These are phyloP conservation scores for Acorus gramineus DNA, from an alignment of 106 monocot genomes.

Conservation along the genomic window DNA sequence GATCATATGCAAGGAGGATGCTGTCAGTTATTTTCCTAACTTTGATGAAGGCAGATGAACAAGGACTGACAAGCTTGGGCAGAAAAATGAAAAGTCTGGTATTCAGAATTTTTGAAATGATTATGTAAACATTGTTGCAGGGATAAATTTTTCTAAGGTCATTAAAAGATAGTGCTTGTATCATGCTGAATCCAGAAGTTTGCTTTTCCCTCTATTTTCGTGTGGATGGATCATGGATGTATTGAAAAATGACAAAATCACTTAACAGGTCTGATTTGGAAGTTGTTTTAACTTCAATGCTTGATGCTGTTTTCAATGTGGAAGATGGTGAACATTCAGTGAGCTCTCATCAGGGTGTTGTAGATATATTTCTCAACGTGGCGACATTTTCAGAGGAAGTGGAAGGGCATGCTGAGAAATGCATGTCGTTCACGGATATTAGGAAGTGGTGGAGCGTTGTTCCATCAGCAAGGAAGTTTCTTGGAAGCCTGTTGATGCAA, in stretches of 20 bases:
- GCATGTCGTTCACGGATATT: conserved; percentile 67
- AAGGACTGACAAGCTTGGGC: no score
- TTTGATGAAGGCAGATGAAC: no score
- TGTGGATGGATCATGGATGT: not conserved
- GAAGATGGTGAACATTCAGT: conserved; percentile 14
- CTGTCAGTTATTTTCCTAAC: no score
- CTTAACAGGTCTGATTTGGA: conserved; percentile 70
- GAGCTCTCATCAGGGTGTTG: conserved; percentile 11
- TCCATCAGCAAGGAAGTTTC: conserved; percentile 71
- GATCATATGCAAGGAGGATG: no score
- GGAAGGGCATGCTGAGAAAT: conserved; percentile 21
- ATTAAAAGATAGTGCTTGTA: not conserved
- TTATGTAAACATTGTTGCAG: no score
- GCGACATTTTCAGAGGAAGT: conserved; percentile 49
- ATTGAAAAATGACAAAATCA: not conserved
- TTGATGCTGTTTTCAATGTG: conserved; percentile 38
- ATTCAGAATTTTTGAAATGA: no score
- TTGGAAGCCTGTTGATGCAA: conserved; percentile 62
- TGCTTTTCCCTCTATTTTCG: not conserved
- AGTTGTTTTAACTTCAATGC: conserved; percentile 56
- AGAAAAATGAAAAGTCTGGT: no score
- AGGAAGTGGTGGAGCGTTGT: conserved; percentile 60
- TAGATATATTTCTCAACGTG: conserved; percentile 50
- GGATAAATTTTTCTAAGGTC: no score
- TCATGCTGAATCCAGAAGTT: not conserved